Evolutionary conservation across 1,284 basidiomycete genomes (phyloP).

Genomic region (Melampsora larici-populina): DNA sequence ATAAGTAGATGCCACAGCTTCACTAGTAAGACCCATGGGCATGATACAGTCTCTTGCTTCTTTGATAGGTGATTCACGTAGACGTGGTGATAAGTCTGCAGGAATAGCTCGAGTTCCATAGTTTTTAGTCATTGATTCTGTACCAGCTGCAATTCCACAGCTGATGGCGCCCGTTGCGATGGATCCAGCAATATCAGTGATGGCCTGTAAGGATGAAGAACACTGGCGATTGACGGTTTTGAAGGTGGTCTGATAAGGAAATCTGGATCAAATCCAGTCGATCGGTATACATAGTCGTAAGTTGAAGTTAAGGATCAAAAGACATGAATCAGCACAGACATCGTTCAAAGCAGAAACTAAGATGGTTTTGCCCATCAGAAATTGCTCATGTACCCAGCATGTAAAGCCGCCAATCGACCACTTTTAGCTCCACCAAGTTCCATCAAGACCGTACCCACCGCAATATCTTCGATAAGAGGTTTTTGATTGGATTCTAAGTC

Average conservation of each 20-base stretch:
- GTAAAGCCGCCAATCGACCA: slow-evolving; percentile 54
- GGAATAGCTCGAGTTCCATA: slow-evolving; percentile 51
- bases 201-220: slow-evolving; percentile 53
- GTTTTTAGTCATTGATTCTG: slow-evolving; percentile 52
- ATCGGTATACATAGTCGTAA: slow-evolving; percentile 44
- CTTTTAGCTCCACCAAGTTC: slow-evolving; percentile 55
- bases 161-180: slow-evolving; percentile 52
- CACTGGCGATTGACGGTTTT: slow-evolving; percentile 55
- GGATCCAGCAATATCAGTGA: slow-evolving; percentile 53
- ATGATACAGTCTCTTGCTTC: slow-evolving; percentile 51
- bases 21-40: slow-evolving; percentile 52
- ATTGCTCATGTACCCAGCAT: slow-evolving; percentile 50
- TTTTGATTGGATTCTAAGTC: slow-evolving; percentile 47
- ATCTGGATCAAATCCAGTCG: slow-evolving; percentile 21
- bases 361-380: slow-evolving; percentile 40
- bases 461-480: slow-evolving; percentile 51
- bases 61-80: slow-evolving; percentile 46
- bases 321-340: background rate
- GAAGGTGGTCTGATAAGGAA: slow-evolving; percentile 44
- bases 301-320: slow-evolving; percentile 1
- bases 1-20: slow-evolving; percentile 50
- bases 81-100: slow-evolving; percentile 48
- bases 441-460: slow-evolving; percentile 54
- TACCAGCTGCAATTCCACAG: slow-evolving; percentile 51
- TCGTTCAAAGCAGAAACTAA: background rate